Conservation (phyloP, 2,329 filamentous ascomycete genomes). For the Coniochaeta sp. region DNA sequence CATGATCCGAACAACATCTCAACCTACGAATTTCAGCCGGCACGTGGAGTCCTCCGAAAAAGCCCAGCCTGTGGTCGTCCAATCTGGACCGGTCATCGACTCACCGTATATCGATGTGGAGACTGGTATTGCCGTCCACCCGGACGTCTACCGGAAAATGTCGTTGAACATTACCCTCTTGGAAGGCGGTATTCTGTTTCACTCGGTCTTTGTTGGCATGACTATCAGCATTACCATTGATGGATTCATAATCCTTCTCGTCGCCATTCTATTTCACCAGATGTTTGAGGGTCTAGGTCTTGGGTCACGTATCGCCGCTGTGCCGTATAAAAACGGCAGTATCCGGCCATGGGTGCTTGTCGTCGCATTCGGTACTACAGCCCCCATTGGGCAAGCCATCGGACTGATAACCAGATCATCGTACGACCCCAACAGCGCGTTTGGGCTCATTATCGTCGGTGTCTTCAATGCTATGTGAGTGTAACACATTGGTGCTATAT, state of each 20-base stretch:
- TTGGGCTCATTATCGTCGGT: slow-evolving; percentile 57
- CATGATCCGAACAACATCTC: slow-evolving; percentile 35
- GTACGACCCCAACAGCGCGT: slow-evolving; percentile 56
- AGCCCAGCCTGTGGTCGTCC: neutral
- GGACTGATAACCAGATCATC: slow-evolving; percentile 47
- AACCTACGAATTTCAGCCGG: slow-evolving; percentile 13
- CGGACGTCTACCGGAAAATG: slow-evolving; percentile 48
- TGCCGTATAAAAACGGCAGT: slow-evolving; percentile 50
- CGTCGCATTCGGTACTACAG: slow-evolving; percentile 54
- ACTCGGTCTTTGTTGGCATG: slow-evolving; percentile 70
- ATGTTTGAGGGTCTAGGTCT: slow-evolving; percentile 63
- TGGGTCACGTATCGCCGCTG: slow-evolving; percentile 61
- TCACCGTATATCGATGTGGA: slow-evolving; percentile 34
- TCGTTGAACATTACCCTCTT: slow-evolving; percentile 67
- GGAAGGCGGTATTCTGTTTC: slow-evolving; percentile 72
- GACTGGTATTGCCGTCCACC: slow-evolving; percentile 32
- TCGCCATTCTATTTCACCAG: slow-evolving; percentile 67
- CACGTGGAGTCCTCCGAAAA: slow-evolving; percentile 23
- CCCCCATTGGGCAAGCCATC: slow-evolving; percentile 58
- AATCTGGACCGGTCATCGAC: slow-evolving; percentile 15
- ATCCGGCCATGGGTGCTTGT: slow-evolving; percentile 54
- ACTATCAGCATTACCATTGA: slow-evolving; percentile 63
- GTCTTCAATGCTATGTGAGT: slow-evolving; percentile 57
- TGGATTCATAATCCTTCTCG: slow-evolving; percentile 57
- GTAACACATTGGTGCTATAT: no score